Conservation (phyloP, 192 early-diverging fungal species). For the Gigaspora rosea region DNA sequence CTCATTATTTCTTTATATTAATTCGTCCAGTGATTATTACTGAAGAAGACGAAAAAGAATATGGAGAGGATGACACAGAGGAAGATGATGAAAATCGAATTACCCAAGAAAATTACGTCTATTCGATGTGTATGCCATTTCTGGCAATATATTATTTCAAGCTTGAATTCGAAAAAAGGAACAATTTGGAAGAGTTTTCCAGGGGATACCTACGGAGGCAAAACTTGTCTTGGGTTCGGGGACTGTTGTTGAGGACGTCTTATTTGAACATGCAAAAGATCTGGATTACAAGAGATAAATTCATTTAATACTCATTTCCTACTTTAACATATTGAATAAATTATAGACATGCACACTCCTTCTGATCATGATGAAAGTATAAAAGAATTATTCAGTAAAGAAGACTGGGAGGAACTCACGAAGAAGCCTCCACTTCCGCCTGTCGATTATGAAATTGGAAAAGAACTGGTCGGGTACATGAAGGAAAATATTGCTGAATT, state of each 20-base stretch:
- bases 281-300: constrained; percentile 8
- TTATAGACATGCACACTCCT: constrained; percentile 13
- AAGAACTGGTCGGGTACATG: constrained; percentile 10
- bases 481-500: constrained; percentile 14
- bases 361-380: constrained; percentile 14
- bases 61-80: no score
- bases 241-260: constrained; percentile 14
- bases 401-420: constrained; percentile 16
- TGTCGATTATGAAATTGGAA: constrained; percentile 19
- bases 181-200: neutral
- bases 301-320: neutral
- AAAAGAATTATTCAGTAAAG: constrained; percentile 20
- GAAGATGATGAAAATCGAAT: no score
- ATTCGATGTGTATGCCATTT: no score
- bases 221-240: constrained; percentile 11
- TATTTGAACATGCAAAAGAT: constrained; percentile 20
- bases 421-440: constrained; percentile 10
- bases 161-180: no score
- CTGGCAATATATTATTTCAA: no score
- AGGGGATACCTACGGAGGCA: neutral
- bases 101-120: no score
- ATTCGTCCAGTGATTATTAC: no score
- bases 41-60: no score
- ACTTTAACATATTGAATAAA: constrained; percentile 16
- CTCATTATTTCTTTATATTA: constrained; percentile 14